phyloP scores from a whole-genome alignment of 1,284 basidiomycete genomes.

The Papiliotrema laurentii region DNA sequence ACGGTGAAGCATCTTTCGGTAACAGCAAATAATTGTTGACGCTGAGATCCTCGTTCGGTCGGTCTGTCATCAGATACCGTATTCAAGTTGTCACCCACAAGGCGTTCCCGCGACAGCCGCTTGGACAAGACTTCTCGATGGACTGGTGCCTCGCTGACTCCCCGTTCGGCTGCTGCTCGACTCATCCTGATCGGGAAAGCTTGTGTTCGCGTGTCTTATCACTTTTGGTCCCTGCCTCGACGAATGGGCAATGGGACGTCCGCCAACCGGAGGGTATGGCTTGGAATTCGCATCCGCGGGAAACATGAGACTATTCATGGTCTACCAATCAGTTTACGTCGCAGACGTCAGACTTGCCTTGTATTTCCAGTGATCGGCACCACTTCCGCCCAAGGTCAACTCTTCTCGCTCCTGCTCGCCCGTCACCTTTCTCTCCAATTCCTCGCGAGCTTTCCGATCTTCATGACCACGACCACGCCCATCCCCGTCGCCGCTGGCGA shows the following conservation, averaged over 20 bases:
- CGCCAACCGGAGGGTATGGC: slow-evolving; percentile 56
- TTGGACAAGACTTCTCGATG: slow-evolving; percentile 77
- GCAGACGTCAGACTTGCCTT: slow-evolving; percentile 56
- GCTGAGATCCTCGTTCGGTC: slow-evolving; percentile 44
- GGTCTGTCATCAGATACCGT: slow-evolving; percentile 11
- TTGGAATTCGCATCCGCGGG: slow-evolving; percentile 78
- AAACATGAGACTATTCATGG: slow-evolving; percentile 89
- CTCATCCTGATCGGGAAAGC: slow-evolving; percentile 61
- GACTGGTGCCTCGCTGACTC: slow-evolving; percentile 64
- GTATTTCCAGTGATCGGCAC: slow-evolving; percentile 80
- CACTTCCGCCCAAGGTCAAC: slow-evolving; percentile 53
- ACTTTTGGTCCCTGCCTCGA: slow-evolving; percentile 57
- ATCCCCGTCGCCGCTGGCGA: slow-evolving; percentile 28
- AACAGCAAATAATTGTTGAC: slow-evolving; percentile 65
- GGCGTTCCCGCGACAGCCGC: slow-evolving; percentile 74
- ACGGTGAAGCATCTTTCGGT: slow-evolving; percentile 78
- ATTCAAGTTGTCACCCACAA: slow-evolving; percentile 35
- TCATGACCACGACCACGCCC: slow-evolving; percentile 32
- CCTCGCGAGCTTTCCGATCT: slow-evolving; percentile 24
- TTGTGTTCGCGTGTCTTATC: slow-evolving; percentile 73
- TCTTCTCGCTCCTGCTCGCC: slow-evolving; percentile 56
- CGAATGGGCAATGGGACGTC: slow-evolving; percentile 38
- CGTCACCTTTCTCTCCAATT: slow-evolving; percentile 53
- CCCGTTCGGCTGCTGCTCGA: slow-evolving; percentile 47
- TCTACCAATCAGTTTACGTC: slow-evolving; percentile 50